Percentiles rank a stretch among this genome's conserved stretches.
phyloP scores from a whole-genome alignment of 345 rosid species.

The Lumnitzera racemosa region DNA sequence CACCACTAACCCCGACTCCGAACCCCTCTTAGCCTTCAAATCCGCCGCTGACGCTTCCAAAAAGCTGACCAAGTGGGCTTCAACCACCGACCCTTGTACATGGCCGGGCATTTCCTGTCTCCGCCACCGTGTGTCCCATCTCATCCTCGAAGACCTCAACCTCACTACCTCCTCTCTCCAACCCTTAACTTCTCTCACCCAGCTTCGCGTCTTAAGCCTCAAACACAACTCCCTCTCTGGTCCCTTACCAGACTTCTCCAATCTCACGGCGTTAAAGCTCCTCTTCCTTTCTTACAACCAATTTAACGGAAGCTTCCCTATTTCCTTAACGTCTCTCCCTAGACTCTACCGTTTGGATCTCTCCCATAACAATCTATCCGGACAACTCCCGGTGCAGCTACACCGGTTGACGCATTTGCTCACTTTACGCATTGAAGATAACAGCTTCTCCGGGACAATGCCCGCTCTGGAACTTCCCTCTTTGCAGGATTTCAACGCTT shows the following conservation, averaged over 20 bases:
- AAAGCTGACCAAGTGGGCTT: conserved; percentile 56
- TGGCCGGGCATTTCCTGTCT: conserved; percentile 72
- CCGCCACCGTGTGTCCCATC: conserved; percentile 49
- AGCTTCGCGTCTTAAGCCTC: conserved; percentile 76
- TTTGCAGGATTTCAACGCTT: conserved; percentile 73
- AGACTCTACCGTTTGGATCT: conserved; percentile 81
- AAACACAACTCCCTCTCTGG: conserved; percentile 62
- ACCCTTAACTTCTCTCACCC: conserved; percentile 20
- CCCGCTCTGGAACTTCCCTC: conserved; percentile 35
- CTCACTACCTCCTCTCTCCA: conserved; percentile 19
- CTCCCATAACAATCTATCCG: conserved; percentile 68
- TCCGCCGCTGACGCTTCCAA: conserved; percentile 43
- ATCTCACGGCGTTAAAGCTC: conserved; percentile 63
- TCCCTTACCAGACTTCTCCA: conserved; percentile 51
- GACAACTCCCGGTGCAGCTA: conserved; percentile 42
- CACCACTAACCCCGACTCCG: conserved; percentile 36
- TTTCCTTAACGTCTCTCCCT: conserved; percentile 31
- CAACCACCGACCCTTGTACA: conserved; percentile 39
- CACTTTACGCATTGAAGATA: conserved; percentile 65
- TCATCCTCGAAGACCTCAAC: conserved; percentile 57
- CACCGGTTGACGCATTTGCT: conserved; percentile 59
- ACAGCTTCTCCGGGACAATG: conserved; percentile 51
- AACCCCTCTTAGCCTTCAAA: conserved; percentile 48
- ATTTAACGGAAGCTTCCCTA: conserved; percentile 63
- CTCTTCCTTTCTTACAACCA: conserved; percentile 65